Base-by-base conservation (phyloP, 2,329 filamentous ascomycete species). In the Aspergillus terreus region DNA sequence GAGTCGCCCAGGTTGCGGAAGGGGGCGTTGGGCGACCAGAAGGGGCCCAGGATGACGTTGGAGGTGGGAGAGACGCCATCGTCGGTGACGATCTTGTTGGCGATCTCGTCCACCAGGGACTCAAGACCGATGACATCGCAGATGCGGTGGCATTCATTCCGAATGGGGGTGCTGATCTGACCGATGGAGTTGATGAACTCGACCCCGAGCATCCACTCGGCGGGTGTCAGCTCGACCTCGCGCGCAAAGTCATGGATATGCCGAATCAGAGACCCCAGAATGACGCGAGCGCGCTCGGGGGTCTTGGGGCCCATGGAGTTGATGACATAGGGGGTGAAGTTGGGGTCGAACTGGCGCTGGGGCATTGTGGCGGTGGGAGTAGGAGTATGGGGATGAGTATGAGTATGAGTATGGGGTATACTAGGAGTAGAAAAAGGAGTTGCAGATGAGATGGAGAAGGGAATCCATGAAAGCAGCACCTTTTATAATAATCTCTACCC, bases 241-340 rank as follows among this genome's bases (percentile, higher is more conserved):
- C 88, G 83, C 51, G 83, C 81, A 69, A 91, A 91, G 72, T 90
- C 86, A 75, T 92, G 88, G 52, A 92, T 77, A 74, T 91, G 87
- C 45, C 74, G 77, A 71, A 90, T 84, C 61, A 90, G 71, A 25
- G 81, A 77, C 54, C 76, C 70, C 63, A 91, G 75, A 62, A 91
- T 77, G 58, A 82, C 75, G 53, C 84, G 80, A 62, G 83, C 80
- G 54, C 88, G 79, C 52, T 84, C 82, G 47, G 79, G 75, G 11
- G 83, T 83, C 62, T 87, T 83, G 62, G 86, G 84, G 48, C 86
- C 83, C 77, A 90, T 90, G 61, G 84, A 79, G 58, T 88, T 81
- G 66, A 91, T 78, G 71, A 90, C 86, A 69, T 84, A 80, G 61
- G 84, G 73, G 50, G 88, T 91, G 76, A 92, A 91, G 73, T 80